These are phyloP conservation scores for Zygosaccharomyces sapae DNA, from an alignment of 1,139 yeast species.

Conservation along the genomic window DNA sequence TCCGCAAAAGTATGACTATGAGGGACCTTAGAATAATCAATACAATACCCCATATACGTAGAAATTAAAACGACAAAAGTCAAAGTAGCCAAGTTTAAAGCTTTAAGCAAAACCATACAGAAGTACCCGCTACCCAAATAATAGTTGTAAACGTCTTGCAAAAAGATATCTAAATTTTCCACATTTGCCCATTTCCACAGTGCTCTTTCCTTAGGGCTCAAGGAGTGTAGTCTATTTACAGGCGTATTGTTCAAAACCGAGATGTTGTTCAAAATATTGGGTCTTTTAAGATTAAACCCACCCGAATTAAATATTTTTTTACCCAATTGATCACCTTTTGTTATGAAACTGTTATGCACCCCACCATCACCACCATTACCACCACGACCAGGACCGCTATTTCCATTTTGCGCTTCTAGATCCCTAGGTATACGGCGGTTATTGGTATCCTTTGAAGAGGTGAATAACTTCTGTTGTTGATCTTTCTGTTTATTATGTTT, in stretches of 20 bases:
- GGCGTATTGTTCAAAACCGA: slow-evolving; percentile 30
- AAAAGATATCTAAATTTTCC: slow-evolving; percentile 79
- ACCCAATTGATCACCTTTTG: slow-evolving; percentile 5
- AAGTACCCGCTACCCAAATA: slow-evolving; percentile 80
- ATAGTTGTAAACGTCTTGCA: slow-evolving; percentile 77
- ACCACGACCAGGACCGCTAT: neutral
- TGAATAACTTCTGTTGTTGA: slow-evolving; percentile 13
- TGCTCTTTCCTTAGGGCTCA: slow-evolving; percentile 72
- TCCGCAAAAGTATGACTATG: slow-evolving; percentile 40
- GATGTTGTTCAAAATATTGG: slow-evolving; percentile 29
- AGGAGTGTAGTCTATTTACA: slow-evolving; percentile 28
- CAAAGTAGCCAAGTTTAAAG: slow-evolving; percentile 66
- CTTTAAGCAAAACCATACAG: slow-evolving; percentile 64
- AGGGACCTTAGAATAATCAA: slow-evolving; percentile 55
- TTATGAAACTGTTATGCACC: slow-evolving; percentile 12
- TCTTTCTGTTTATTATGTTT: slow-evolving; percentile 11
- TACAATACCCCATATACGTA: slow-evolving; percentile 74
- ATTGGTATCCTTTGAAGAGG: slow-evolving; percentile 11
- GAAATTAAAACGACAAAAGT: slow-evolving; percentile 75
- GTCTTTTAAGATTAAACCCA: slow-evolving; percentile 18
- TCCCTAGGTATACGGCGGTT: slow-evolving; percentile 1
- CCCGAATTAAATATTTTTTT: neutral
- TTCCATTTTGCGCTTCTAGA: slow-evolving; percentile 5
- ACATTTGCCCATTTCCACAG: slow-evolving; percentile 96
- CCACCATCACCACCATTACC: neutral